Base-by-base conservation (phyloP, 345 rosid genomes). In the Reutealis trisperma region DNA sequence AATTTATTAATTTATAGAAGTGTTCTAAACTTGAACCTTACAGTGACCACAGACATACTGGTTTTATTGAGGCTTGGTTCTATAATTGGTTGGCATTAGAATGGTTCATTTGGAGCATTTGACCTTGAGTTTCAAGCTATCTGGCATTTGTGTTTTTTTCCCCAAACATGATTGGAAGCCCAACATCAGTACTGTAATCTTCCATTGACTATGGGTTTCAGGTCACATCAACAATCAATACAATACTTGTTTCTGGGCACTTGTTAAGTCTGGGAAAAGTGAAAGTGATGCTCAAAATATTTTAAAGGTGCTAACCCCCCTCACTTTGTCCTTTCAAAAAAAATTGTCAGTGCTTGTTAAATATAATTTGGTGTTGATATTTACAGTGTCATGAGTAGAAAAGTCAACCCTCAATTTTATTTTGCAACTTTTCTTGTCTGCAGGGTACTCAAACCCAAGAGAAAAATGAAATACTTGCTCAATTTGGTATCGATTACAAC, bases 161-260 rank as follows among this genome's bases (percentile, higher is more conserved):
- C 61, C 9, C 9, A 10, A 49, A 66, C 75, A 57, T 19, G 18
- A 24, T 34, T 54, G 16, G 34, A 55, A 66, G 8, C 16, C 10
- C 44, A 2, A 9, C 16, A 71, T 64, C 34, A 66, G 6, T 45
- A n/a, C 32, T 16, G 13, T 45, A 55, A 75, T 55, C 49, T 37
- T 74, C 49, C 54, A 4, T 30, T 11, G 5, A 12, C 41, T 79
- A 65, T 44, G 34, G 44, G 75, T 74, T 84, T 66, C 87, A 96
- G 98, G 98, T 82, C 98, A 92, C 84, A 93, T 96, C 71, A 96
- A 96, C 77, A 92, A 96, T 82, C 97, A 92, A 84, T 93, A 93
- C 75, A 96, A 93, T 78, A 92, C 98, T 51, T 96, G 98, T 82
- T 96, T 93, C 80, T 93, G 99, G 98, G 90, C 82, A 87, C 96